Percentiles rank a stretch among this genome's conserved stretches.
These are phyloP conservation scores for Ramularia endophylla DNA, from an alignment of 2,329 filamentous ascomycete species.

Conservation along the genomic window DNA sequence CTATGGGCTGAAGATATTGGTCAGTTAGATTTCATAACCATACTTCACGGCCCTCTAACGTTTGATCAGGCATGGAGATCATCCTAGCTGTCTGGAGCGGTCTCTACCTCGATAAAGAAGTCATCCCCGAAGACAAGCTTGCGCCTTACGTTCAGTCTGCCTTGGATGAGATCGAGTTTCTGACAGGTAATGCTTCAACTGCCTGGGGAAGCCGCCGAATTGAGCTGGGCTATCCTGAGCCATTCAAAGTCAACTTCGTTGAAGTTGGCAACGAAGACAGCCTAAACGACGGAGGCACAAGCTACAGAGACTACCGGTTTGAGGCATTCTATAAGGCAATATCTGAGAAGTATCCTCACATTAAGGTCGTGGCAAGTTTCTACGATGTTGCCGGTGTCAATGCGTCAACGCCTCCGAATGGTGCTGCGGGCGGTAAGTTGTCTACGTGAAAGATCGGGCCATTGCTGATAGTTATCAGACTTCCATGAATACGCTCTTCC, in stretches of 20 bases:
- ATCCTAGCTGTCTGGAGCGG: constrained; percentile 56
- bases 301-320: constrained; percentile 47
- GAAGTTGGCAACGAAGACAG: constrained; percentile 66
- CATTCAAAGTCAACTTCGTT: constrained; percentile 56
- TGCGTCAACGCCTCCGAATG: constrained; percentile 7
- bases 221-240: constrained; percentile 54
- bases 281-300: constrained; percentile 44
- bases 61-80: constrained; percentile 45
- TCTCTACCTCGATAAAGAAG: constrained; percentile 48
- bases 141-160: constrained; percentile 49
- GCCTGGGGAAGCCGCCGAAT: constrained; percentile 55
- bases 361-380: constrained; percentile 51
- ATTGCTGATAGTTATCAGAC: constrained; percentile 13
- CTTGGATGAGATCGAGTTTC: constrained; percentile 58
- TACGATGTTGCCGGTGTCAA: constrained; percentile 22
- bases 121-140: constrained; percentile 45
- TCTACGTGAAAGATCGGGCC: too few species aligned
- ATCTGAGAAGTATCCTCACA: constrained; percentile 49
- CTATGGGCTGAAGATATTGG: constrained; percentile 51
- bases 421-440: constrained; percentile 1
- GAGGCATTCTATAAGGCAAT: constrained; percentile 56
- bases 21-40: too few species aligned
- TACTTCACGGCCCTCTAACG: too few species aligned
- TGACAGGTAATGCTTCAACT: constrained; percentile 49
- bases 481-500: constrained; percentile 31